Evolutionary conservation across 106 monocot genomes (phyloP), one percentile per base, ranked within the genome.

Genomic region (Dendrobium chrysotoxum): DNA sequence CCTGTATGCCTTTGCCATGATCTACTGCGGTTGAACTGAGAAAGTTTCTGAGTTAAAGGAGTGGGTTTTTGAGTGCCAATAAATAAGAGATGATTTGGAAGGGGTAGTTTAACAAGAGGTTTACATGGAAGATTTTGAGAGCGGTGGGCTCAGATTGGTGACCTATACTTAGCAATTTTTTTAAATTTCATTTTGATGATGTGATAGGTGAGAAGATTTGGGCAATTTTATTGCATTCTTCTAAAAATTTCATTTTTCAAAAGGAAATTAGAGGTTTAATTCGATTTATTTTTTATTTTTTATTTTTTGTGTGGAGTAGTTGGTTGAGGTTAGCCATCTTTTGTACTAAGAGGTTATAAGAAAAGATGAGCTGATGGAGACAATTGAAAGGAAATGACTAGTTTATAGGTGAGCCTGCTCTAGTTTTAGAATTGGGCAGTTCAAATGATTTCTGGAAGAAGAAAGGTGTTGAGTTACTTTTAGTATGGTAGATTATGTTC

Each of bases 1-100:
- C 65, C 85, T 83, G 40, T 70, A 46, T 12, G 50, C 28, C 84
- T 89, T 86, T 5, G 40, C 81, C 84, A 86, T 82, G 78, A 11
- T 50, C 13, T 12, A 35, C 35, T 39, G 41, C 16, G 74, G 35
- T 31, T 70, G 35, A 30, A 5, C 1, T 25, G 64, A 26, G 26
- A 23, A 58, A 23, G 26, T 64, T 23, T 70, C 26, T 25, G 68
- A 3, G 31, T 70, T 30, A 5, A 57, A 17, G 13, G 15, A 30
- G 31, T 30, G 15, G 3, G 13, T 15, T 2, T 70, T 17, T 2
- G 26, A 68, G 8, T 28, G 28, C 13, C 0, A 30, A 70, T 70
- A 68, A 30, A 70, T 70, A 70, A 16, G 28, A 70, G 31, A 13
- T 13, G 70, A 13, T 15, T 30, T 10, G 70, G 31, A 31, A 5